phyloP scores from a whole-genome alignment of 495 filamentous ascomycete species.

The Pseudoneurospora amorphoporcata region DNA sequence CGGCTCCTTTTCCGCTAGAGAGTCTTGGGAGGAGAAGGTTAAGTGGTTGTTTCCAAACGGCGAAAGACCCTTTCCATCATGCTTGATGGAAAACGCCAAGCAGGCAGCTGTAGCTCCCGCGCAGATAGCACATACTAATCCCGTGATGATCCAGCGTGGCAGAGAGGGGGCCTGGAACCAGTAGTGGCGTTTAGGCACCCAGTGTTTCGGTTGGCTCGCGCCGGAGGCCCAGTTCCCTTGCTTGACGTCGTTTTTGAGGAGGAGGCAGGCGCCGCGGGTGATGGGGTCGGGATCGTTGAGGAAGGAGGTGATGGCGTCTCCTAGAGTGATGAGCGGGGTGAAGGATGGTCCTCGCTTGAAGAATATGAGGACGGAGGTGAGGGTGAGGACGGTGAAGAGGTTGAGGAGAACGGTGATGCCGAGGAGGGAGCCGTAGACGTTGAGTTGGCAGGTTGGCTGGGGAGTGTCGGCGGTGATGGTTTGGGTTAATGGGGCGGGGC shows the following conservation, averaged over 20 bases:
- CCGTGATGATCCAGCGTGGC: conserved; percentile 22
- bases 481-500: conserved; percentile 6
- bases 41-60: conserved; percentile 15
- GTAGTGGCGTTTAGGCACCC: conserved; percentile 27
- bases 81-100: conserved; percentile 16
- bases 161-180: conserved; percentile 32
- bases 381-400: conserved; percentile 24
- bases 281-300: conserved; percentile 28
- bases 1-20: neutral
- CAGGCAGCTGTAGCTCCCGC: conserved; percentile 20
- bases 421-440: conserved; percentile 31
- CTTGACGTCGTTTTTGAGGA: conserved; percentile 31
- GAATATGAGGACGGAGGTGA: conserved; percentile 24
- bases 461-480: conserved; percentile 5
- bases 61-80: conserved; percentile 15
- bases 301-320: conserved; percentile 38
- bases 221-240: conserved; percentile 26
- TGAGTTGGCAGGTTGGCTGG: conserved; percentile 26
- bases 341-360: conserved; percentile 17
- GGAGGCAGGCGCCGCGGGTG: conserved; percentile 26
- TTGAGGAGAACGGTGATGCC: conserved; percentile 31
- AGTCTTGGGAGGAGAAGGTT: neutral
- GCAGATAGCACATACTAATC: conserved; percentile 19
- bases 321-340: conserved; percentile 32
- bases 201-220: conserved; percentile 22